phyloP scores from a whole-genome alignment of 1,139 yeast species.

The Diutina ranongensis region DNA sequence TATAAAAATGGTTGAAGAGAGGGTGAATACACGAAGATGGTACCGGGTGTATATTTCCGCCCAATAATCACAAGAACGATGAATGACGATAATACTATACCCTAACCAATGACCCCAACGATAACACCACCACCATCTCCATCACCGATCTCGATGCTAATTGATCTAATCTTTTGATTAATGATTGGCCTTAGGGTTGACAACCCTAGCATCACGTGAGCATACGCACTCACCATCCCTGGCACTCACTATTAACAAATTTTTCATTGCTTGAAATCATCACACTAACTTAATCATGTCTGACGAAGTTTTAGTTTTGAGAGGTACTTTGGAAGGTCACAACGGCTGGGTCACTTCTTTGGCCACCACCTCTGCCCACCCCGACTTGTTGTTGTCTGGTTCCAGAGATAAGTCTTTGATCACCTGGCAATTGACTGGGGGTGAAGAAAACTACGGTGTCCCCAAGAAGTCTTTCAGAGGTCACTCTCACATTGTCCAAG shows the following conservation, averaged over 20 bases:
- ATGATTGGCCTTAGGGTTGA: not conserved
- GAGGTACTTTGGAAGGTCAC: conserved; percentile 96
- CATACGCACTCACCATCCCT: not conserved
- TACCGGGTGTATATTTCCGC: too few species aligned
- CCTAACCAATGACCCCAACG: too few species aligned
- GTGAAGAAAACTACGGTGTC: conserved; percentile 94
- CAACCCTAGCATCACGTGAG: conserved; percentile 3
- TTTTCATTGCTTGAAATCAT: not conserved
- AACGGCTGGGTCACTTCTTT: conserved; percentile 93
- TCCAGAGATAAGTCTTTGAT: conserved; percentile 98
- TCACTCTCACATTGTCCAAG: conserved; percentile 98
- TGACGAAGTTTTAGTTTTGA: conserved; percentile 89
- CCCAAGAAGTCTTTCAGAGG: conserved; percentile 97
- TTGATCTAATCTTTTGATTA: too few species aligned
- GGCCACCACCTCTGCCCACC: conserved; percentile 97
- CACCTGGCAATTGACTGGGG: conserved; percentile 97
- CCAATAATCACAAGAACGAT: too few species aligned
- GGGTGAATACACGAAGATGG: too few species aligned
- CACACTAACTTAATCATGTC: conserved; percentile 2
- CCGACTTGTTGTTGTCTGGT: conserved; percentile 95
- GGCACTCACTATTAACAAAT: not conserved
- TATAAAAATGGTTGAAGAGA: too few species aligned
- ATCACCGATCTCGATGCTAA: too few species aligned
- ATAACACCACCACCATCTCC: too few species aligned
- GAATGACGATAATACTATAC: too few species aligned